These are phyloP conservation scores for Chytriomyces sp. DNA, from an alignment of 192 early-diverging fungal genomes.

Conservation along the genomic window DNA sequence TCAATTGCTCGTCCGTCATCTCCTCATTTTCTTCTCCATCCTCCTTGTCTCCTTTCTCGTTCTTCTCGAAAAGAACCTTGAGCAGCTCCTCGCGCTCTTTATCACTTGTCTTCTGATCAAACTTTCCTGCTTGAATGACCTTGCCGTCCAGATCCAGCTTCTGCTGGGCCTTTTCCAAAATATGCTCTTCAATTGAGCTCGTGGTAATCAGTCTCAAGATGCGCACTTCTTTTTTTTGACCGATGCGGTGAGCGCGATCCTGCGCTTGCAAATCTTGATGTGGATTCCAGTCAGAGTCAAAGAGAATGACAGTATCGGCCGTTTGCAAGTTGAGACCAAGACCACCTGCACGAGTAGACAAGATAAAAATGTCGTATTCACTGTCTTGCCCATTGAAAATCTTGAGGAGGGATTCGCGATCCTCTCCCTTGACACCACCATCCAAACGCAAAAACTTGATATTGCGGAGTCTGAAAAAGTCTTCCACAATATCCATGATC, in stretches of 20 bases:
- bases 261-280: constrained; percentile 98
- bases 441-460: constrained; percentile 83
- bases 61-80: constrained; percentile 77
- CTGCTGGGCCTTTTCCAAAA: constrained; percentile 89
- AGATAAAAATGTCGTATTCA: constrained; percentile 83
- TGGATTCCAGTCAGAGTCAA: constrained; percentile 97
- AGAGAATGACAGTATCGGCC: constrained; percentile 98
- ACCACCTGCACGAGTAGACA: constrained; percentile 96
- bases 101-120: constrained; percentile 93
- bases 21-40: constrained; percentile 69
- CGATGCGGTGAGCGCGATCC: constrained; percentile 99
- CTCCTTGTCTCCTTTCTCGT: constrained; percentile 77
- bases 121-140: constrained; percentile 99
- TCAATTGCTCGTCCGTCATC: constrained; percentile 86
- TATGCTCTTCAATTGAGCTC: constrained; percentile 91
- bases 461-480: constrained; percentile 79
- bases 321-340: constrained; percentile 94
- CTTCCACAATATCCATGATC: constrained; percentile 97
- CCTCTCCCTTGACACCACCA: constrained; percentile 89
- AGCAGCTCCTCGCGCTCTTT: constrained; percentile 91
- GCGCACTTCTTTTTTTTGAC: constrained; percentile 96
- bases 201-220: constrained; percentile 91
- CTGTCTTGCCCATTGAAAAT: constrained; percentile 82
- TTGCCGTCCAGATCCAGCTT: constrained; percentile 97
- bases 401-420: constrained; percentile 76